These are phyloP conservation scores for Mollisia scopiformis DNA, from an alignment of 2,329 filamentous ascomycete genomes.

Conservation along the genomic window DNA sequence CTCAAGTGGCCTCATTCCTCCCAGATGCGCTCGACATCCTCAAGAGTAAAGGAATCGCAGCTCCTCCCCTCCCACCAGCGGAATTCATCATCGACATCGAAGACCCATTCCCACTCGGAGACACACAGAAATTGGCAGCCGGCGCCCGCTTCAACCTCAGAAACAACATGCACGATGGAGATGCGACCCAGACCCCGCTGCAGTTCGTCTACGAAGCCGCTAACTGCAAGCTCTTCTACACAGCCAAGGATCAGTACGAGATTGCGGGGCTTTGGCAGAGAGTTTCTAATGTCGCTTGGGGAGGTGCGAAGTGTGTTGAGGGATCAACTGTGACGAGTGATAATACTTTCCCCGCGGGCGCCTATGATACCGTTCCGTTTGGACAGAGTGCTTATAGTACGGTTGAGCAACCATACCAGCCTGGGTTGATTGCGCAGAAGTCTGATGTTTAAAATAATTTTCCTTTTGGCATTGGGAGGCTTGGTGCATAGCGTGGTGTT, in stretches of 20 bases:
- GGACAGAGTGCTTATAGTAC: not conserved
- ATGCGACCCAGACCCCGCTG: constrained; percentile 7
- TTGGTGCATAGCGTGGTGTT: not conserved
- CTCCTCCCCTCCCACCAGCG: not conserved
- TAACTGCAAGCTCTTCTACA: constrained; percentile 18
- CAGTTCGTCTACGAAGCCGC: constrained; percentile 15
- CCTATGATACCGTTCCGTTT: constrained; percentile 13
- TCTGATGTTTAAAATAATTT: not conserved
- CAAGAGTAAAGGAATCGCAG: not conserved
- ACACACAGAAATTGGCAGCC: not conserved
- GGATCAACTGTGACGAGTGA: constrained; percentile 4
- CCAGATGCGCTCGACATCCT: not conserved
- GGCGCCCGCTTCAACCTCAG: not conserved
- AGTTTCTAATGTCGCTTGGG: not conserved
- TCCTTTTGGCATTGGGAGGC: not conserved
- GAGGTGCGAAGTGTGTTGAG: constrained; percentile 5
- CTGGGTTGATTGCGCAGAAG: not conserved
- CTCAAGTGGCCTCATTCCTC: not conserved
- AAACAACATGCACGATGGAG: not conserved
- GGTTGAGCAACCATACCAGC: not conserved
- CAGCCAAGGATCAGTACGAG: constrained; percentile 1
- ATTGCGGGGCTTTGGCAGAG: not conserved
- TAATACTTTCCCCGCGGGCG: not conserved
- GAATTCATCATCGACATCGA: not conserved
- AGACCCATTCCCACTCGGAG: not conserved